Base-by-base conservation (phyloP, 495 filamentous ascomycete species). In the Penicillium lagena region DNA sequence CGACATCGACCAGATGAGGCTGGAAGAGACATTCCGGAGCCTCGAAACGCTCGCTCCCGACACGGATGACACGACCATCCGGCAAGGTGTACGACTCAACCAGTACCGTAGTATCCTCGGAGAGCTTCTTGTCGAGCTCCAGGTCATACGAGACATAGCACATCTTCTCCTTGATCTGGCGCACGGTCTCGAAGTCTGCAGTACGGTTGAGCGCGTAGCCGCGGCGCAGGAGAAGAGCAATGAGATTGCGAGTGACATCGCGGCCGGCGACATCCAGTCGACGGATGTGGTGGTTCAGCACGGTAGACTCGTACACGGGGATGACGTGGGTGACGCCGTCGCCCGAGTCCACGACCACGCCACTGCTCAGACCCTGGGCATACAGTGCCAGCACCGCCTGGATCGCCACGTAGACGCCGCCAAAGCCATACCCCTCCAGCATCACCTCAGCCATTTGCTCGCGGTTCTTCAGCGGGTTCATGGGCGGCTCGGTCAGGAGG, bases 101-200 rank as follows among this genome's bases (percentile, higher is more conserved):
- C 37, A 99, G 72, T 11, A 96, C 90, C 9, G 93, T 99, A 12
- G 93, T 99, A 58, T 99, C 94, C 69, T 99, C 93, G 50, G 86
- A 90, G 37, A 99, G 82, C 54, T 87, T 81, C 67, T 97, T 86
- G 76, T 99, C 93, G 36, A 97, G 76, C 70, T 93, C 89, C 42
- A 99, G 78, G 65, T 99, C 94, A 73, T 97, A 99, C 4, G 90
- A 96, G 46, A 99, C 90, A 68, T 99, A 99, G 75, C 91, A 96
- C 30, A 99, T 85, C 80, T 96, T 97, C 75, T 99, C 93, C 72
- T 99, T 99, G 70, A 99, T 96, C 66, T 96, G 91, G 36, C 93
- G 89, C 34, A 97, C 93, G 27, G 93, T 99, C 71, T 99, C 93
- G 64, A 99, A 99, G 63, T 99, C 93, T 59, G 93, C 93, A 8